Evolutionary conservation across 2,329 filamentous ascomycete species (phyloP), one percentile per base, ranked within the genome.

Genomic region (Fusarium praegraminearum): DNA sequence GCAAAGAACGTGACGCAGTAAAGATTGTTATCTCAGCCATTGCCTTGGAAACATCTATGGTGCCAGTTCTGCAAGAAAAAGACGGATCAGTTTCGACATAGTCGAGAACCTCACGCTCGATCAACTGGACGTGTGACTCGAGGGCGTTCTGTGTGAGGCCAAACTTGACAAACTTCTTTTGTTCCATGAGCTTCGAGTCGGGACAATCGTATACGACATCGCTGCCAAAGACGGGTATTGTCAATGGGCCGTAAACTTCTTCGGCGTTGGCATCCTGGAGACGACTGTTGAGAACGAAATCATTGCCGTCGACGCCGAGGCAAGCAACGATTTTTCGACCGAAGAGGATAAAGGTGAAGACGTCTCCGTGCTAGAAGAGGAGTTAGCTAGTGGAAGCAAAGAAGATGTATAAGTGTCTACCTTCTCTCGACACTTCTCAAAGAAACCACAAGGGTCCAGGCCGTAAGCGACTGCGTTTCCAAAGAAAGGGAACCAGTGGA

Each of bases 181-280:
- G 93, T 81, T 96, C 92, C 91, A 95, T 94, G 65, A 95, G 85
- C 80, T 94, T 94, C 47, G 90, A 83, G 79, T 94, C 94, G 43
- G 92, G 91, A 78, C 92, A 94, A 79, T 95, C 93, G 79, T 95
- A 95, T 50, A 94, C 90, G 44, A 96, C 91, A 79, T 92, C 89
- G 77, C 86, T 88, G 63, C 93, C 92, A 76, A 96, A 96, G 7
- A 87, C 85, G 12, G 85, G 85, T 1, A 81, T 86, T 8, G 83
- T 85, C 43, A 87, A 76, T 8, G 81, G 81, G 1, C 79, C 77
- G 72, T 87, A 87, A 69, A 87, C 83, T 33, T 87, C 85, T 74
- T 88, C 85, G 60, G 85, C 84, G 67, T 82, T 85, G 57, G 87
- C 77, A 61, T 87, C 84, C 63, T 80, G 78, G 28, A 83, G 79